Evolutionary conservation across 192 early-diverging fungal species (phyloP).

Genomic region (Podila minutissima): DNA sequence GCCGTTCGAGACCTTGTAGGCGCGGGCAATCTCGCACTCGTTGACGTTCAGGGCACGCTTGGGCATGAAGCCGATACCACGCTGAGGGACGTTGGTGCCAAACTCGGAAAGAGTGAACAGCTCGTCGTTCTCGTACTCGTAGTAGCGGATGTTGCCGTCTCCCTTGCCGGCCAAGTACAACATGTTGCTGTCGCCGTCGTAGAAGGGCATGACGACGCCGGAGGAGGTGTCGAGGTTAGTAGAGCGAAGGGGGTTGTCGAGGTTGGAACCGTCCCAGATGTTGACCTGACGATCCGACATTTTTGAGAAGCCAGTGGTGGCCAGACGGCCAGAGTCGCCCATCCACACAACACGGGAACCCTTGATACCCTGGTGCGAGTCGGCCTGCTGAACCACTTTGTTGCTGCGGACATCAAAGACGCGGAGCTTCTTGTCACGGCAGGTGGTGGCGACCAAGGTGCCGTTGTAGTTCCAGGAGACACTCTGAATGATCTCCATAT

Average conservation of each 20-base stretch:
- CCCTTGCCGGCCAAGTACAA: conserved; percentile 96
- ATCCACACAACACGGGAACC: conserved; percentile 94
- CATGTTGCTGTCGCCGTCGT: conserved; percentile 90
- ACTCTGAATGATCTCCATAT: conserved; percentile 92
- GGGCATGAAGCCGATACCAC: conserved; percentile 93
- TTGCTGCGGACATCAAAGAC: conserved; percentile 93
- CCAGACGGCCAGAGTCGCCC: conserved; percentile 81
- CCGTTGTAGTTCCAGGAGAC: conserved; percentile 92
- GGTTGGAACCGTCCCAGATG: conserved; percentile 83
- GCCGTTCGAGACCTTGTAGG: conserved; percentile 92
- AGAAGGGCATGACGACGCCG: conserved; percentile 97
- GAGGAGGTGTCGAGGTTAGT: conserved; percentile 91
- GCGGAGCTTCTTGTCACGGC: conserved; percentile 96
- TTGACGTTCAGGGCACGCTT: conserved; percentile 89
- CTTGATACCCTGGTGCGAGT: conserved; percentile 96
- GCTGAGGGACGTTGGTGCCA: conserved; percentile 90
- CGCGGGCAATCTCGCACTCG: conserved; percentile 92
- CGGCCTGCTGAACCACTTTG: conserved; percentile 80
- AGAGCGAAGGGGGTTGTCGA: conserved; percentile 78
- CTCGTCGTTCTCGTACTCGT: conserved; percentile 96
- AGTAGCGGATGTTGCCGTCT: conserved; percentile 89
- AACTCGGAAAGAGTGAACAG: conserved; percentile 89
- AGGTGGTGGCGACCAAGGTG: conserved; percentile 84
- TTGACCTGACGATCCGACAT: conserved; percentile 94
- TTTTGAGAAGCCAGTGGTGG: conserved; percentile 94